Evolutionary conservation across 305 asterid genomes (phyloP), one percentile per base, ranked within the genome.

Genomic region (Salvia sclarea): DNA sequence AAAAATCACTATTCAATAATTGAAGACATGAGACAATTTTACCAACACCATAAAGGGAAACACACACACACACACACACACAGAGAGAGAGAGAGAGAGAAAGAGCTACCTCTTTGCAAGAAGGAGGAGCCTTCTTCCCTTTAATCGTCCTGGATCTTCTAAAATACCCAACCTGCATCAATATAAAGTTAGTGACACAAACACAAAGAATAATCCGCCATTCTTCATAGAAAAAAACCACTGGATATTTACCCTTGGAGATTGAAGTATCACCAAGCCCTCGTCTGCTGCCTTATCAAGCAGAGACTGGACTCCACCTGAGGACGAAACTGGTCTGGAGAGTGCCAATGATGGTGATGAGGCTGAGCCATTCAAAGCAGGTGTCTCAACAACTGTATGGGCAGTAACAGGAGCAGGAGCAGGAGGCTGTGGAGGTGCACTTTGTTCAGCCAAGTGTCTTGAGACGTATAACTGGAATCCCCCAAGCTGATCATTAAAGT

Each of bases 121-220:
- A 62, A 52, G 91, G 95, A 76, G 96, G 96, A 56, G 86, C 82
- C 64, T 74, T 80, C 68, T 85, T 88, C 72, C 96, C 96, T 82
- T 91, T 93, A 63, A 93, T 88, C 37, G 89, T 88, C 74, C 97
- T 85, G 44, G 87, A 85, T 87, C 96, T 86, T 81, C 91, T 78
- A 71, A 91, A 93, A 74, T 45, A 79, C 49, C 98, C 98, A 68
- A 93, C 98, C 98, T 93, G 87, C 79, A 75, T 64, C 31, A 14
- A 45, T 58, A 61, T 35, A 50, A 58, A 25, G 57, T 74, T 64
- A 62, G 68, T 18, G 58, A 31, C 8, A 40, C 16, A 30, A 50
- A 37, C 69, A 50, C 37, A 22, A 10, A 33, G 30, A 61, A 63
- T 68, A 45, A 22, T 33, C 25, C 25, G 20, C 12, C 17, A 33